phyloP scores from a whole-genome alignment of 306 rosid species.

The Sechiopsis laciniata region DNA sequence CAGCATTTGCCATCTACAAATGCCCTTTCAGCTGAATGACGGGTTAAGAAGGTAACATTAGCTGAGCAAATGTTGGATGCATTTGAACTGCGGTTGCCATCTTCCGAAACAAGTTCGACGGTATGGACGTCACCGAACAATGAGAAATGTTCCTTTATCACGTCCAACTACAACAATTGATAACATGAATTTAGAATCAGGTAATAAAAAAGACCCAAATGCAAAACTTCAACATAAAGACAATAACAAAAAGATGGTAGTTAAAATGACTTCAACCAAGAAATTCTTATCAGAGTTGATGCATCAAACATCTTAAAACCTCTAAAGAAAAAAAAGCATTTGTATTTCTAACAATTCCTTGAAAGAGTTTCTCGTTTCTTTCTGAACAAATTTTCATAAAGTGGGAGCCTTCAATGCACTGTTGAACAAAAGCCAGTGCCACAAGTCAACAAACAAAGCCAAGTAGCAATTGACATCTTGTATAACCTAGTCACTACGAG shows the following conservation, averaged over 20 bases:
- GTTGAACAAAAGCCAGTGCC: no score
- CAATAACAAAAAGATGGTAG: neutral
- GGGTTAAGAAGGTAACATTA: conserved; percentile 14
- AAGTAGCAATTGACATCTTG: no score
- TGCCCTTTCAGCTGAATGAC: conserved; percentile 22
- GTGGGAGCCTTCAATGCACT: neutral
- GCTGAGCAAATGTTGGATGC: conserved; percentile 20
- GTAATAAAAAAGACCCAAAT: neutral
- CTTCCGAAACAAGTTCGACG: conserved; percentile 45
- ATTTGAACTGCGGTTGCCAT: conserved; percentile 38
- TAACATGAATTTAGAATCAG: conserved; percentile 2
- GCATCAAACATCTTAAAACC: neutral
- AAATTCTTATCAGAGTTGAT: neutral
- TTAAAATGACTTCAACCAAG: neutral
- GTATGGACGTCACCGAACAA: conserved; percentile 51
- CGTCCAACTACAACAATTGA: conserved; percentile 43
- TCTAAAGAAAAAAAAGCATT: no score
- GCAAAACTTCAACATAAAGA: neutral
- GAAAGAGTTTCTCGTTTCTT: neutral
- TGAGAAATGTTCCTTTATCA: conserved; percentile 68
- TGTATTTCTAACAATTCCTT: neutral
- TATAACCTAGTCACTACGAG: no score
- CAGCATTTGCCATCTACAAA: conserved; percentile 10
- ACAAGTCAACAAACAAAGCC: no score
- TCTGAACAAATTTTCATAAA: neutral